Evolutionary conservation across 768 basidiomycete species (phyloP).

Genomic region (Amanita subjunquillea): DNA sequence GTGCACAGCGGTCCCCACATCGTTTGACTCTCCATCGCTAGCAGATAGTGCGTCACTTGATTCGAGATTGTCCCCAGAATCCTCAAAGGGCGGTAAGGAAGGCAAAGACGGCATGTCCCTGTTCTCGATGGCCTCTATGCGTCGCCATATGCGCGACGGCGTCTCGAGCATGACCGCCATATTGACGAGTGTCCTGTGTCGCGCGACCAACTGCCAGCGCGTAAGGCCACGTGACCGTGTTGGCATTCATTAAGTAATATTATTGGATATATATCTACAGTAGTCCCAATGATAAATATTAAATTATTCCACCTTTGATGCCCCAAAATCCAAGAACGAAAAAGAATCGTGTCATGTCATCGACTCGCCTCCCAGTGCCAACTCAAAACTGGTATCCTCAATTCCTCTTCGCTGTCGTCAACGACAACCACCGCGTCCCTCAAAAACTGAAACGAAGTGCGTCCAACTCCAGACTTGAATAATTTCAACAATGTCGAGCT

Average conservation of each 20-base stretch:
- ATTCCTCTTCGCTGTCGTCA: neutral
- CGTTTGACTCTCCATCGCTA: constrained; percentile 28
- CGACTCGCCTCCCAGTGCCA: constrained; percentile 2
- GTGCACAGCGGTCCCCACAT: constrained; percentile 43
- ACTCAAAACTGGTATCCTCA: constrained; percentile 1
- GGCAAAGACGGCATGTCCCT: constrained; percentile 77
- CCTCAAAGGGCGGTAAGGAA: constrained; percentile 62
- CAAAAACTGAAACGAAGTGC: constrained; percentile 2
- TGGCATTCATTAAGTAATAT: too few relatives aligned
- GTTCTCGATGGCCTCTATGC: constrained; percentile 67
- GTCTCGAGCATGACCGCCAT: constrained; percentile 62
- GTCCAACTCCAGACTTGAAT: neutral
- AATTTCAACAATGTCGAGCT: neutral
- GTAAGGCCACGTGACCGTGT: constrained; percentile 6
- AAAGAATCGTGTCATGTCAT: neutral
- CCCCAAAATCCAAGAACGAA: neutral
- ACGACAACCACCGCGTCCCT: constrained; percentile 1
- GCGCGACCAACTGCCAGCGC: neutral
- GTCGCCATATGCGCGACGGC: constrained; percentile 76
- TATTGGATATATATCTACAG: too few relatives aligned
- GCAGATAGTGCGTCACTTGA: constrained; percentile 1
- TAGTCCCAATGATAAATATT: neutral
- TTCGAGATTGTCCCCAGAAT: constrained; percentile 29
- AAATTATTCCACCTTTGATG: neutral
- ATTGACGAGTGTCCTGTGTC: neutral